These are phyloP conservation scores for Fraxinus ornus DNA, from an alignment of 305 asterid genomes.

Conservation along the genomic window DNA sequence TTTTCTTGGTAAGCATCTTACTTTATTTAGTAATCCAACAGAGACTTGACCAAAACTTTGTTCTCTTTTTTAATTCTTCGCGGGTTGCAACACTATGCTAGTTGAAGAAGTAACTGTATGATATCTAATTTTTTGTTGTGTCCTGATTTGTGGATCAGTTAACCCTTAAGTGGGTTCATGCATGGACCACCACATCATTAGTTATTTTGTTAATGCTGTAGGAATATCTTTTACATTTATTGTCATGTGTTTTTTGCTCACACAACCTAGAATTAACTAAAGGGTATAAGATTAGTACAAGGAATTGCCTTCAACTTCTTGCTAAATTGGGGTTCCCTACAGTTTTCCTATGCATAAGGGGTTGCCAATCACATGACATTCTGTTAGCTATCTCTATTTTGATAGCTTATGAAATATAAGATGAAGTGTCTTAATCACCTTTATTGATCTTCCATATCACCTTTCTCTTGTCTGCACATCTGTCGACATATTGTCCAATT, in stretches of 20 bases:
- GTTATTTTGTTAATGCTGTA: background rate
- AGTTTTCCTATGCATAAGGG: background rate
- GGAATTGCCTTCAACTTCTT: background rate
- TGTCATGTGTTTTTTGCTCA: background rate
- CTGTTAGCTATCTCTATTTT: background rate
- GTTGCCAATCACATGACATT: background rate
- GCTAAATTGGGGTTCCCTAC: background rate
- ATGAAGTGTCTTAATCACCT: background rate
- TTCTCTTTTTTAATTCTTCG: background rate
- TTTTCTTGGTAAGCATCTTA: conserved; percentile 60
- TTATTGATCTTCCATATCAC: background rate
- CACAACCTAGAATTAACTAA: background rate
- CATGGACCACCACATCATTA: background rate
- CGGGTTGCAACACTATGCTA: background rate
- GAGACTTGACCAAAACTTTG: conserved; percentile 9
- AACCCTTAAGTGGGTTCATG: background rate
- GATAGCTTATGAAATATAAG: background rate
- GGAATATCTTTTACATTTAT: background rate
- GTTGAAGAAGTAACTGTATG: background rate
- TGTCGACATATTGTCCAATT: background rate
- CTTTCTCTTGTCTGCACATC: background rate
- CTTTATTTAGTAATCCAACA: conserved; percentile 17
- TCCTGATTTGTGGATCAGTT: background rate
- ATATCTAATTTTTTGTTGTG: background rate
- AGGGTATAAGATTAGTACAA: background rate